phyloP scores from a whole-genome alignment of 768 basidiomycete species.

The Amanita brunnescens region DNA sequence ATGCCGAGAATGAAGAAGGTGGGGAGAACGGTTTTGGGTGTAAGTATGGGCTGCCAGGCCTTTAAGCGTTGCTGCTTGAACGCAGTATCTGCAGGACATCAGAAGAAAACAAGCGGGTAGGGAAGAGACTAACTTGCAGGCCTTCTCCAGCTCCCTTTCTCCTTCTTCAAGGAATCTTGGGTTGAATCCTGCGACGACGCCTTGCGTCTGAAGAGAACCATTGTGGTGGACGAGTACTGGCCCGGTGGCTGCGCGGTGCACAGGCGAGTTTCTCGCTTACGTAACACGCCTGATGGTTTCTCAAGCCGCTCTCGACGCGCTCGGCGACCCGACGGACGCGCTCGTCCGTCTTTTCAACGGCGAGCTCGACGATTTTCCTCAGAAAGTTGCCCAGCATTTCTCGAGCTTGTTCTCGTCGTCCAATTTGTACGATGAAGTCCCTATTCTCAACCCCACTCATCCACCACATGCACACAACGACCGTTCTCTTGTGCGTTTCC shows the following conservation, averaged over 20 bases:
- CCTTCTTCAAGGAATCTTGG: constrained; percentile 55
- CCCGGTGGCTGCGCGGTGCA: not conserved
- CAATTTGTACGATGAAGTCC: constrained; percentile 37
- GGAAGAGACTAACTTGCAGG: constrained; percentile 62
- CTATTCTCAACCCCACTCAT: constrained; percentile 35
- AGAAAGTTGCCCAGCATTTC: constrained; percentile 1
- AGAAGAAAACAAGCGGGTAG: constrained; percentile 8
- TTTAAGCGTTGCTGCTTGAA: constrained; percentile 99
- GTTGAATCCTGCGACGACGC: constrained; percentile 27
- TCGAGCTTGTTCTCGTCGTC: not conserved
- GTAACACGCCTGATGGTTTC: constrained; percentile 1
- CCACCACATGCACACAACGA: constrained; percentile 42
- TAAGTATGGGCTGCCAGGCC: constrained; percentile 99
- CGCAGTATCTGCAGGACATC: constrained; percentile 66
- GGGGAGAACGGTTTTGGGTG: constrained; percentile 94
- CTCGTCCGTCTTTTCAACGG: constrained; percentile 4
- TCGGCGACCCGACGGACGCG: constrained; percentile 1
- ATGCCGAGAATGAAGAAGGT: constrained; percentile 93
- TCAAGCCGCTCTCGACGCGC: not conserved
- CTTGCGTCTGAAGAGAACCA: constrained; percentile 56
- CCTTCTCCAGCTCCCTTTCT: constrained; percentile 77
- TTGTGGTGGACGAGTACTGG: constrained; percentile 16
- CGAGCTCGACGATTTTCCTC: constrained; percentile 2
- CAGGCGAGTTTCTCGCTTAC: constrained; percentile 3
- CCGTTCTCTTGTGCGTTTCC: constrained; percentile 61